These are phyloP conservation scores for Hericium rajendrae DNA, from an alignment of 768 basidiomycete genomes.

Conservation along the genomic window DNA sequence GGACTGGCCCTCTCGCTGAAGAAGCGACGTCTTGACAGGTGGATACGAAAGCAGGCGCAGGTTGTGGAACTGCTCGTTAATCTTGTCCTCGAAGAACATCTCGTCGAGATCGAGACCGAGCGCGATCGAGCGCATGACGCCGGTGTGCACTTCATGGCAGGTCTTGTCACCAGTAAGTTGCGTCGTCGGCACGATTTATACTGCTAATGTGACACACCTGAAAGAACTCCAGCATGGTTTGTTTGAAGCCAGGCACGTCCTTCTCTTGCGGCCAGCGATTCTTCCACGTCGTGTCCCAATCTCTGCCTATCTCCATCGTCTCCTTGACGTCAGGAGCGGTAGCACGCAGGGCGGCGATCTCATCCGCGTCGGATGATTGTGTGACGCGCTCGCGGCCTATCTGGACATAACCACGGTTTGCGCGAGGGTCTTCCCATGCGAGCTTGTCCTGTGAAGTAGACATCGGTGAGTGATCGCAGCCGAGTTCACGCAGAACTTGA, in stretches of 20 bases:
- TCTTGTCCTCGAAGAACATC: conserved; percentile 64
- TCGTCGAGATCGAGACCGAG: conserved; percentile 68
- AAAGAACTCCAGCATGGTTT: conserved; percentile 69
- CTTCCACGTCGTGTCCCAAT: conserved; percentile 69
- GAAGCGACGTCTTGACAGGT: conserved; percentile 48
- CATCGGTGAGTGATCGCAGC: not conserved
- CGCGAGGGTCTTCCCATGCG: conserved; percentile 77
- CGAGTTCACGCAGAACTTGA: not conserved
- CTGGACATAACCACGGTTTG: conserved; percentile 78
- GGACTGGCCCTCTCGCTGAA: conserved; percentile 58
- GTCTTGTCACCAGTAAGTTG: conserved; percentile 27
- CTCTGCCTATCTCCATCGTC: conserved; percentile 82
- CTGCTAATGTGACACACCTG: conserved; percentile 29
- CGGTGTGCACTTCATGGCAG: conserved; percentile 65
- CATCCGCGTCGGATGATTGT: conserved; percentile 55
- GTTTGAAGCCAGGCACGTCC: conserved; percentile 57
- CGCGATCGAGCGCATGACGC: conserved; percentile 82
- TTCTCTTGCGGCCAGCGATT: conserved; percentile 72
- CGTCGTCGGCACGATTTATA: not conserved
- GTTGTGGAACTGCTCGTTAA: conserved; percentile 73
- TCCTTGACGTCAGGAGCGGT: conserved; percentile 79
- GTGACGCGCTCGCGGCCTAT: conserved; percentile 79
- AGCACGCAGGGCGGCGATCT: conserved; percentile 65
- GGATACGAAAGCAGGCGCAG: conserved; percentile 77
- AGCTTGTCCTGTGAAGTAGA: conserved; percentile 36